phyloP scores from a whole-genome alignment of 2,329 filamentous ascomycete genomes.

The Kalaharituber pfeilii region DNA sequence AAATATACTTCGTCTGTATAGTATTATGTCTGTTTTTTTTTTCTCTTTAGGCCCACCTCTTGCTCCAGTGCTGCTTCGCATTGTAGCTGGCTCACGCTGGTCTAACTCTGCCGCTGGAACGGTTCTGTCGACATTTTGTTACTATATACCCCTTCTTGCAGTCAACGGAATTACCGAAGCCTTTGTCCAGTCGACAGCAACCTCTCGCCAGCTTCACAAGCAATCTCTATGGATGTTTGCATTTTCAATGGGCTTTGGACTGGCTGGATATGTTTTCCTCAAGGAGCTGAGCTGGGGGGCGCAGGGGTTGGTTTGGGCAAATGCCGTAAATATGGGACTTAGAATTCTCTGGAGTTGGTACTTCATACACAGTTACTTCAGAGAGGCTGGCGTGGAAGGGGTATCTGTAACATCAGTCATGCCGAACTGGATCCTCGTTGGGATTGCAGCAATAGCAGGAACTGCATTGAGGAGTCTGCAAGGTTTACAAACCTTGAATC shows the following conservation, averaged over 20 bases:
- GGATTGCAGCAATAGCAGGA: not conserved
- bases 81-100: slow-evolving; percentile 68
- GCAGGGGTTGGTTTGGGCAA: slow-evolving; percentile 65
- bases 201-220: slow-evolving; percentile 50
- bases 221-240: slow-evolving; percentile 73
- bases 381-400: slow-evolving; percentile 1
- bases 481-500: not conserved
- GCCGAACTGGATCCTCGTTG: not conserved
- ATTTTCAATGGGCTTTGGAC: slow-evolving; percentile 62
- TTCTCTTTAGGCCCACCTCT: slow-evolving; percentile 56
- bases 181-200: slow-evolving; percentile 78
- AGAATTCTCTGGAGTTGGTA: slow-evolving; percentile 62
- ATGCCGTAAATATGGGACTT: slow-evolving; percentile 75
- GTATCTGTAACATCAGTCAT: not conserved
- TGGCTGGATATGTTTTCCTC: slow-evolving; percentile 58
- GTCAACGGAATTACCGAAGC: slow-evolving; percentile 84
- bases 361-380: slow-evolving; percentile 55
- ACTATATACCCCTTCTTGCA: slow-evolving; percentile 83
- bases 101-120: slow-evolving; percentile 50
- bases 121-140: slow-evolving; percentile 66
- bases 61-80: slow-evolving; percentile 52
- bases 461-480: slow-evolving; percentile 13
- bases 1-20: slow-evolving; percentile 47
- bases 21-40: slow-evolving; percentile 52
- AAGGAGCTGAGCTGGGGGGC: slow-evolving; percentile 53